Conservation (phyloP, 2,329 filamentous ascomycete genomes). For the Tolypocladium paradoxum region DNA sequence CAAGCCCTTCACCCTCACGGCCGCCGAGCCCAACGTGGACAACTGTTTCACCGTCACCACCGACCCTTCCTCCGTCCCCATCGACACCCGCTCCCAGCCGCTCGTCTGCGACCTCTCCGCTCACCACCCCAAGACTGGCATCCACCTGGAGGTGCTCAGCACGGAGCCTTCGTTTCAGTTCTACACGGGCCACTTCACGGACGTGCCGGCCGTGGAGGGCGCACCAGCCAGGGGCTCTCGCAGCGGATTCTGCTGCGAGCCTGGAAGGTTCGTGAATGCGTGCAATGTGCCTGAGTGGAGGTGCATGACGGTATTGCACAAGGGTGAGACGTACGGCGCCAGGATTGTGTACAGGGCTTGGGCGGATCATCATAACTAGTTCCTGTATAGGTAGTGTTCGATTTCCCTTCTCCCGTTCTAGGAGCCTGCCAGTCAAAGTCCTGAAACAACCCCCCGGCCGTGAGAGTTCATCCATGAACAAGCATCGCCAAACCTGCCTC, state of each 20-base stretch:
- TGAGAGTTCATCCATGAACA: background rate
- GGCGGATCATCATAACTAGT: constrained; percentile 40
- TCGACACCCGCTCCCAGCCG: constrained; percentile 54
- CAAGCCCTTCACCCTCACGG: constrained; percentile 61
- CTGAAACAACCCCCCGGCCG: background rate
- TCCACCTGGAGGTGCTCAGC: constrained; percentile 79
- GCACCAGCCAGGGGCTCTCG: constrained; percentile 54
- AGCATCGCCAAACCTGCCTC: background rate
- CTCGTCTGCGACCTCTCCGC: constrained; percentile 61
- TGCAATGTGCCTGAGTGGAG: constrained; percentile 73
- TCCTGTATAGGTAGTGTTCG: background rate
- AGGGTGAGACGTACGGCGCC: constrained; percentile 72
- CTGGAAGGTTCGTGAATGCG: constrained; percentile 82
- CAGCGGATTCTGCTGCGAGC: constrained; percentile 85
- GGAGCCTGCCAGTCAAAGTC: background rate
- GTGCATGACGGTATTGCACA: constrained; percentile 68
- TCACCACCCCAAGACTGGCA: constrained; percentile 59
- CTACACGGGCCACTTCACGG: constrained; percentile 80
- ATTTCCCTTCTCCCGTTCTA: background rate
- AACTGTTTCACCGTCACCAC: constrained; percentile 78
- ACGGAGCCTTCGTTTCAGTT: constrained; percentile 97
- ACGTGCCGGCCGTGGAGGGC: constrained; percentile 58
- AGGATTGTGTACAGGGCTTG: constrained; percentile 78
- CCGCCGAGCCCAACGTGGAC: constrained; percentile 66
- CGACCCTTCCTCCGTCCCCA: constrained; percentile 45